phyloP scores from a whole-genome alignment of 257 asterid genomes.

The Misopates orontium region DNA sequence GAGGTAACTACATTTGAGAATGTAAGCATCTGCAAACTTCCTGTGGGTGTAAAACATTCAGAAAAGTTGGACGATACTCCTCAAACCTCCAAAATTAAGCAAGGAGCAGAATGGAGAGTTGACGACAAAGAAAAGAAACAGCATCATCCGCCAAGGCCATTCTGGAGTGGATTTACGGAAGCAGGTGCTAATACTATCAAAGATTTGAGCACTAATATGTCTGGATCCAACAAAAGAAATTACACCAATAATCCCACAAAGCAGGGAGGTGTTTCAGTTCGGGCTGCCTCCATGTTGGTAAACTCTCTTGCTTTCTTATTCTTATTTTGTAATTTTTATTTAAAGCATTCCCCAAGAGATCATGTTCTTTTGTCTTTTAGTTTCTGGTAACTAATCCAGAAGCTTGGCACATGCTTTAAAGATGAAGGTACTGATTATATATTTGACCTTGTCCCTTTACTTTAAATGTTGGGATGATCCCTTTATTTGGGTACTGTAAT shows the following conservation, averaged over 20 bases:
- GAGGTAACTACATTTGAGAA: constrained; percentile 49
- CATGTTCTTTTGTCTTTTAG: not conserved
- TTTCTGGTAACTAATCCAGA: constrained; percentile 13
- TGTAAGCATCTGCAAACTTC: constrained; percentile 68
- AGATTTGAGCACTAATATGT: constrained; percentile 33
- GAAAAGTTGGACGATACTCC: constrained; percentile 49
- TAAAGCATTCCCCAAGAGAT: constrained; percentile 2
- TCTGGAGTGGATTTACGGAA: constrained; percentile 48
- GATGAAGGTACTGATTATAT: not conserved
- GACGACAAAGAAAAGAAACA: constrained; percentile 43
- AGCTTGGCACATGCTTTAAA: not conserved
- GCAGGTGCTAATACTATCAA: constrained; percentile 34
- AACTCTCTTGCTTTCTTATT: constrained; percentile 19
- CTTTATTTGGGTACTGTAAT: too few species aligned
- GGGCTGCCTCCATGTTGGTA: constrained; percentile 99
- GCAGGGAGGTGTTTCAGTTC: constrained; percentile 78
- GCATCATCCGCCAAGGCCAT: constrained; percentile 33
- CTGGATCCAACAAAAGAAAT: constrained; percentile 42
- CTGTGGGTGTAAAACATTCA: constrained; percentile 73
- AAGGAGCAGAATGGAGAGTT: constrained; percentile 36
- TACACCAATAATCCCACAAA: constrained; percentile 45
- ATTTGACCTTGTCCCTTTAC: not conserved
- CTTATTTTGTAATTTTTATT: not conserved
- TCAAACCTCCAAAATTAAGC: constrained; percentile 39
- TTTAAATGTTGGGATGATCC: not conserved